These are phyloP conservation scores for Rhizopogon sp. DNA, from an alignment of 768 basidiomycete species.

Conservation along the genomic window DNA sequence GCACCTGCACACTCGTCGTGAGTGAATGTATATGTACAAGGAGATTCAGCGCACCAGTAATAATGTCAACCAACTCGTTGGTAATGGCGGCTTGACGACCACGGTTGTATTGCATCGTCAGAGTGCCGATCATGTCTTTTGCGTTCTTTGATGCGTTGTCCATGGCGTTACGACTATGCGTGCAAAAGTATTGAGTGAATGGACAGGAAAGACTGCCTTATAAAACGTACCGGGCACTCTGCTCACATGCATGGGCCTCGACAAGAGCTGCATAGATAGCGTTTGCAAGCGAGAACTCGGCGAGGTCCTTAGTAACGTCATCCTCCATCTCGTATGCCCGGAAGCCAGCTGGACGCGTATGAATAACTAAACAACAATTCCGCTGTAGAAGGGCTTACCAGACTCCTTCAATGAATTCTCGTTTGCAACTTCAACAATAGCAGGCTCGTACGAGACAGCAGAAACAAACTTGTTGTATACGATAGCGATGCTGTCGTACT, in stretches of 20 bases:
- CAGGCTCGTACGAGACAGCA: slow-evolving; percentile 86
- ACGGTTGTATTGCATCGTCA: slow-evolving; percentile 97
- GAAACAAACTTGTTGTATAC: slow-evolving; percentile 86
- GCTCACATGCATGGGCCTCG: slow-evolving; percentile 94
- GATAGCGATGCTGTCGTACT: slow-evolving; percentile 81
- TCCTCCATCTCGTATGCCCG: slow-evolving; percentile 97
- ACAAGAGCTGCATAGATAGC: slow-evolving; percentile 92
- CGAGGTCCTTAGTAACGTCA: slow-evolving; percentile 87
- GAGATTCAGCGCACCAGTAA: slow-evolving; percentile 60
- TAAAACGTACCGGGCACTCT: slow-evolving; percentile 69
- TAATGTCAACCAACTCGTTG: slow-evolving; percentile 90
- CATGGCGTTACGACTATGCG: slow-evolving; percentile 87
- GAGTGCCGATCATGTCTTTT: slow-evolving; percentile 79
- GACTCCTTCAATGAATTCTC: slow-evolving; percentile 78
- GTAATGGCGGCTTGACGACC: slow-evolving; percentile 98
- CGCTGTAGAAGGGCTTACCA: slow-evolving; percentile 41
- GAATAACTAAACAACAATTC: slow-evolving; percentile 1
- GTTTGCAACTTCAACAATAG: slow-evolving; percentile 71
- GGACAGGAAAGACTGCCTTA: slow-evolving; percentile 1
- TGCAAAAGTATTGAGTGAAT: not conserved
- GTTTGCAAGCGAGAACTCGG: slow-evolving; percentile 95
- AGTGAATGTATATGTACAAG: not conserved
- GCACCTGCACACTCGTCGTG: slow-evolving; percentile 31
- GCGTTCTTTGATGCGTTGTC: slow-evolving; percentile 99
- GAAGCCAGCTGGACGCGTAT: slow-evolving; percentile 63